Evolutionary conservation across 2,329 filamentous ascomycete species (phyloP).

Genomic region (Fusarium subglutinans): DNA sequence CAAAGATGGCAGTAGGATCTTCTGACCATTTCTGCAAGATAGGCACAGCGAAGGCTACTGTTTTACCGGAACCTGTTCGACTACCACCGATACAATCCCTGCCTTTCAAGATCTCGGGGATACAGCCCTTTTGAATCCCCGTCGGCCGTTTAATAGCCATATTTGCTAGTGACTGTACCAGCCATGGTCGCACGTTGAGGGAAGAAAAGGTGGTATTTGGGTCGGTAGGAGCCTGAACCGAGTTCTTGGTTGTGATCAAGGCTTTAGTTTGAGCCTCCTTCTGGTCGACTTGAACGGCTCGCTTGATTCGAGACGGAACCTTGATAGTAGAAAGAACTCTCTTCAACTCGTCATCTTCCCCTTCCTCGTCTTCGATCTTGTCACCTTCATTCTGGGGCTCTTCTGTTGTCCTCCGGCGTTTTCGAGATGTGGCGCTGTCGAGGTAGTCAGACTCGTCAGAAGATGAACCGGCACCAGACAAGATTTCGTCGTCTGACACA

Average conservation of each 20-base stretch:
- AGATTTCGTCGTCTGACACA: slow-evolving; percentile 26
- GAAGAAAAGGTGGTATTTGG: slow-evolving; percentile 74
- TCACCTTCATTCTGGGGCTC: slow-evolving; percentile 39
- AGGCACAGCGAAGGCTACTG: slow-evolving; percentile 92
- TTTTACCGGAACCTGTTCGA: slow-evolving; percentile 96
- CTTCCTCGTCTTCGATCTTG: slow-evolving; percentile 43
- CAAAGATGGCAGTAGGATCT: slow-evolving; percentile 92
- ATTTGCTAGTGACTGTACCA: slow-evolving; percentile 79
- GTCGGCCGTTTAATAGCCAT: slow-evolving; percentile 89
- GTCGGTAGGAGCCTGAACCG: slow-evolving; percentile 62
- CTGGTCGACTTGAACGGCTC: slow-evolving; percentile 43
- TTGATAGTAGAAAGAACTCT: slow-evolving; percentile 54
- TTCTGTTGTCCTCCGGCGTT: slow-evolving; percentile 54
- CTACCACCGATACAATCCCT: slow-evolving; percentile 95
- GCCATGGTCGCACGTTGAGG: slow-evolving; percentile 83
- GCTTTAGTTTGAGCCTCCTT: slow-evolving; percentile 31
- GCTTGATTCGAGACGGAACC: slow-evolving; percentile 64
- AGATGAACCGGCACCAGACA: slow-evolving; percentile 32
- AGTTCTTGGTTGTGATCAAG: slow-evolving; percentile 40
- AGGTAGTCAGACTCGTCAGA: slow-evolving; percentile 61
- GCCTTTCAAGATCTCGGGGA: slow-evolving; percentile 90
- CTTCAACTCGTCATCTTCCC: slow-evolving; percentile 47
- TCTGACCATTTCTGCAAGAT: slow-evolving; percentile 94
- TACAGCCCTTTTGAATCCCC: slow-evolving; percentile 90
- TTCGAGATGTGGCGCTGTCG: slow-evolving; percentile 55